Evolutionary conservation across 169 alveolate species (phyloP).

Genomic region (Amoebophrya sp.): DNA sequence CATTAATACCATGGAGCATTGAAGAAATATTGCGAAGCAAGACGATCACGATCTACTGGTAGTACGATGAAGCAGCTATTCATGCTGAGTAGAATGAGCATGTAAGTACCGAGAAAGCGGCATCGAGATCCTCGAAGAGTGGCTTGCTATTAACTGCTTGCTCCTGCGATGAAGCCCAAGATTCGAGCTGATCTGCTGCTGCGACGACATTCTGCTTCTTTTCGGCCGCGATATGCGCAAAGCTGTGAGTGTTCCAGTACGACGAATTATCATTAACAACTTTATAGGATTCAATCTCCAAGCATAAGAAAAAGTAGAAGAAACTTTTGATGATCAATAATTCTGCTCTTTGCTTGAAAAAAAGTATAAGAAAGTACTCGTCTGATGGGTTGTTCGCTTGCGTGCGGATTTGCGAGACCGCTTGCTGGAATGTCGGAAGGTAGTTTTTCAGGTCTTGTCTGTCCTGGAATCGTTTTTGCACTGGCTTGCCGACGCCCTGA

Average conservation of each 20-base stretch:
- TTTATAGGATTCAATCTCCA: too few relatives aligned
- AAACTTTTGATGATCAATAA: too few relatives aligned
- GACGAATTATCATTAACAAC: slow-evolving; percentile 3
- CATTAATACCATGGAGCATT: too few relatives aligned
- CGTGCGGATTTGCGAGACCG: neutral
- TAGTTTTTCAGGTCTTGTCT: slow-evolving; percentile 8
- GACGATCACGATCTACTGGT: too few relatives aligned
- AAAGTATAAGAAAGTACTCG: neutral
- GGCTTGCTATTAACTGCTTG: neutral
- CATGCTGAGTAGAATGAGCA: neutral
- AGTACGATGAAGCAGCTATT: too few relatives aligned
- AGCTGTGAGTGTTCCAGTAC: neutral
- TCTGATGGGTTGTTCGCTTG: neutral
- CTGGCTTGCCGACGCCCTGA: neutral
- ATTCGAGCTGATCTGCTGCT: neutral
- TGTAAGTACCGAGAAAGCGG: neutral
- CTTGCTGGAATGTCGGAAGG: neutral
- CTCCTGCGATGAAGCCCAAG: neutral
- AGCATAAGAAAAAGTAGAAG: too few relatives aligned
- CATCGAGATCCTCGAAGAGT: neutral
- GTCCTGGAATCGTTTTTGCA: slow-evolving; percentile 5
- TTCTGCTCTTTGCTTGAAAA: too few relatives aligned
- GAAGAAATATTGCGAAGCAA: too few relatives aligned
- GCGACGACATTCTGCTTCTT: neutral
- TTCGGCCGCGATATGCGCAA: slow-evolving; percentile 25